Conservation (phyloP, 2,329 filamentous ascomycete genomes). For the Botryotinia calthae region DNA sequence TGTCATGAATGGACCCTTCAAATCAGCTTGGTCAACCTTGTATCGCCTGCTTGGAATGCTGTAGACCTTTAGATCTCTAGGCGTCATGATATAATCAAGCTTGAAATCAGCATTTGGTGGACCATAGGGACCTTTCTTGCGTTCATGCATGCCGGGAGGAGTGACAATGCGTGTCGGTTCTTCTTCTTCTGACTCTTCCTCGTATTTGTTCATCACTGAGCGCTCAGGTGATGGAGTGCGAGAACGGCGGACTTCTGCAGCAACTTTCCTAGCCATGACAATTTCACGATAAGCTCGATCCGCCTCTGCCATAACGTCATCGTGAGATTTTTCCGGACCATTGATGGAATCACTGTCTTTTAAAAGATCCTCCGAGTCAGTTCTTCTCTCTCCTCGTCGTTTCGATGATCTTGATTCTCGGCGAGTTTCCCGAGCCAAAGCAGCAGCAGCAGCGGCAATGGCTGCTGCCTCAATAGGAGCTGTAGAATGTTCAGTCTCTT, state of each 20-base stretch:
- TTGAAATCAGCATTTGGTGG: constrained; percentile 62
- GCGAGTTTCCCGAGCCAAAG: constrained; percentile 41
- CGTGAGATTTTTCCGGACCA: constrained; percentile 33
- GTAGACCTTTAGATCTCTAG: constrained; percentile 47
- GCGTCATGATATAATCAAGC: constrained; percentile 58
- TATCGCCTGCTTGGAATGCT: constrained; percentile 32
- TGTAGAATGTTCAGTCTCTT: constrained; percentile 49
- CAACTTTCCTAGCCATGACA: constrained; percentile 52
- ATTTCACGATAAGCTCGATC: constrained; percentile 57
- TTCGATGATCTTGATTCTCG: constrained; percentile 36
- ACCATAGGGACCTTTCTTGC: constrained; percentile 52
- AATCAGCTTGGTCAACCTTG: constrained; percentile 42
- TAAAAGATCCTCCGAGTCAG: constrained; percentile 30
- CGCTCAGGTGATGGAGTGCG: constrained; percentile 51
- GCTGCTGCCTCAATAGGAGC: constrained; percentile 48
- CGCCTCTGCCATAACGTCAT: constrained; percentile 55
- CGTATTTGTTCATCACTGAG: constrained; percentile 57
- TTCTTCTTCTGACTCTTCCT: constrained; percentile 39
- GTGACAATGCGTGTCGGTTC: constrained; percentile 50
- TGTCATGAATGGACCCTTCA: constrained; percentile 25
- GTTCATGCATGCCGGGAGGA: constrained; percentile 51
- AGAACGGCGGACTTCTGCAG: constrained; percentile 51
- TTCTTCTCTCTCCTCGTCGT: constrained; percentile 39
- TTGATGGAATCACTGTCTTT: constrained; percentile 18
- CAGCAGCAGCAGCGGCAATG: constrained; percentile 48